A percentile compares a stretch with the other conserved stretches of the same genome.
These are phyloP conservation scores for Dacryopinax primogenitus DNA, from an alignment of 768 basidiomycete species.

Conservation along the genomic window DNA sequence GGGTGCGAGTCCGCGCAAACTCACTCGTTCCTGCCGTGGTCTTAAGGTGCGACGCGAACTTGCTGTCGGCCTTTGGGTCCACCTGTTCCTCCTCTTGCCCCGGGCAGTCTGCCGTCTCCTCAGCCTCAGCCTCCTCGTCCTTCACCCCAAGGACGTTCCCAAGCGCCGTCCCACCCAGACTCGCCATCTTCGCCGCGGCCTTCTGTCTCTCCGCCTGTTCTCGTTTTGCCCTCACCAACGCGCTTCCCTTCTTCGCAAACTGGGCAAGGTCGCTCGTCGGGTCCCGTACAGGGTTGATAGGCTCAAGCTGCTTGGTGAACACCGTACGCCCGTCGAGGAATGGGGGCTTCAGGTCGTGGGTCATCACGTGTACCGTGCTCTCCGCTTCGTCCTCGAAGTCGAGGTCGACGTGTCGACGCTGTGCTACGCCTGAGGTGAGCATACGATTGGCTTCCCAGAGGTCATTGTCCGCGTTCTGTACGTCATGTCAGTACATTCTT, in stretches of 20 bases:
- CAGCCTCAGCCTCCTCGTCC: constrained; percentile 86
- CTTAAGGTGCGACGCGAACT: constrained; percentile 93
- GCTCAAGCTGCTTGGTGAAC: constrained; percentile 92
- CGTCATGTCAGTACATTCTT: constrained; percentile 14
- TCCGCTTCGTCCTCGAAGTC: constrained; percentile 96
- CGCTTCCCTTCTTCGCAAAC: constrained; percentile 94
- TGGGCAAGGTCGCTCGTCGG: constrained; percentile 86
- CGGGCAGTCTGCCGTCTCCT: constrained; percentile 38
- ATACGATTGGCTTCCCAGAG: constrained; percentile 98
- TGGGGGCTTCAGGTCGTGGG: constrained; percentile 92
- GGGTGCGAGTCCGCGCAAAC: constrained; percentile 66
- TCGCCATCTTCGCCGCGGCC: constrained; percentile 89
- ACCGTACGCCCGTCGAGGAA: constrained; percentile 95
- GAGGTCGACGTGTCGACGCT: constrained; percentile 71
- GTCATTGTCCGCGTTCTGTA: constrained; percentile 91
- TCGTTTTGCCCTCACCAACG: constrained; percentile 85
- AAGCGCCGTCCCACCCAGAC: constrained; percentile 80
- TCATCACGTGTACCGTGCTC: constrained; percentile 92
- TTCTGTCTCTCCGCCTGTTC: constrained; percentile 94
- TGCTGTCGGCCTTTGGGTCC: constrained; percentile 80
- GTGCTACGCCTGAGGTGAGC: constrained; percentile 88
- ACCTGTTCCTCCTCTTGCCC: constrained; percentile 26
- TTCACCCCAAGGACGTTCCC: constrained; percentile 97
- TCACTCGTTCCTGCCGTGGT: constrained; percentile 58
- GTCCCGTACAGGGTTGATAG: constrained; percentile 93